Evolutionary conservation across 2,329 filamentous ascomycete species (phyloP), one percentile per base, ranked within the genome.

Genomic region (Beauveria asiatica): DNA sequence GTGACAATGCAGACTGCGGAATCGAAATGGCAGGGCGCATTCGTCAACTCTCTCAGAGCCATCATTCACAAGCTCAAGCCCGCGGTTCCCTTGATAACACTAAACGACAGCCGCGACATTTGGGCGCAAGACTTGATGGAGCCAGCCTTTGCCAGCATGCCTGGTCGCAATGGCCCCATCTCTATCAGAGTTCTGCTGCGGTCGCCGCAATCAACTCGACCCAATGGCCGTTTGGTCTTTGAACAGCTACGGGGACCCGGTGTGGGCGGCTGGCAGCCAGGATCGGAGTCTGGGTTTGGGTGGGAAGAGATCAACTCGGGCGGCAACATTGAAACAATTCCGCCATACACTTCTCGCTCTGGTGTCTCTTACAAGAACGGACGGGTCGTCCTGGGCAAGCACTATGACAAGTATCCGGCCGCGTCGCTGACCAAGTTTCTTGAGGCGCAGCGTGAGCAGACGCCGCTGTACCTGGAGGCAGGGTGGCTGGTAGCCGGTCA

Each of bases 121-220:
- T 74, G 71, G 72, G 68, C 67, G 9, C 72, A 74, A 59, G 71
- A 74, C 61, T 68, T 73, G 42, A 53, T 74, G 39, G 70, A 74
- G 61, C 70, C 71, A 0, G 72, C 64, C 3, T 74, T 70, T 61
- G 64, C 66, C 3, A 70, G 67, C 50, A 72, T 73, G 66, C 72
- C 71, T 0, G 70, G 70, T 0, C 69, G 68, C 1, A 39, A 69
- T 6, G 68, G 70, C 0, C 63, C 70, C 5, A 63, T 71, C 8
- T 62, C 65, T 0, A 56, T 73, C 11, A 65, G 66, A 6, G 63
- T 73, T 2, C 63, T 73, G 27, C 61, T 74, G 16, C 60, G 67
- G 5, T 68, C 66, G 17, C 2, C 41, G n/a, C 41, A 42, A n/a
- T 42, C 41, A 19, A 19, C 7, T 19, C 41, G 41, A 42, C 41